Conservation (phyloP, 2,329 filamentous ascomycete genomes). For the Diaporthe capsici region DNA sequence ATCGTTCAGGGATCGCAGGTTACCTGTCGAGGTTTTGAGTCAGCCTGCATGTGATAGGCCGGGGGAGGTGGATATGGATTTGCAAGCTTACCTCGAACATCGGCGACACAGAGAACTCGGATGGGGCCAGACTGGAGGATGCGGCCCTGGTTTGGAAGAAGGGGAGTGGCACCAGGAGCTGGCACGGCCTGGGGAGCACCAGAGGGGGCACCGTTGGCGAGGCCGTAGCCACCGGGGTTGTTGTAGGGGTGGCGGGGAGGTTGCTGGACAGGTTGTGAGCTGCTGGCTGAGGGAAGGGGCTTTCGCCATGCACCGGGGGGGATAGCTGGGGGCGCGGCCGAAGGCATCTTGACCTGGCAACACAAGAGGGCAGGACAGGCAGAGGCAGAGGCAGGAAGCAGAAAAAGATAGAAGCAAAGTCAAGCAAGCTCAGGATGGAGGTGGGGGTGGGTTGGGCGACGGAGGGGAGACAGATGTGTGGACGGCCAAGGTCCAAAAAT, state of each 20-base stretch:
- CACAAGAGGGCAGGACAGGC: conserved; percentile 7
- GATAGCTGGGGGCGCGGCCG: conserved; percentile 34
- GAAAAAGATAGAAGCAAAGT: neutral
- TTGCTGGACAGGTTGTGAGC: conserved; percentile 43
- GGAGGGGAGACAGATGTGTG: conserved; percentile 17
- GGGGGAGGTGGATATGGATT: neutral
- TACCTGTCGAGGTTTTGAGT: conserved; percentile 72
- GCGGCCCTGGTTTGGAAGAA: conserved; percentile 77
- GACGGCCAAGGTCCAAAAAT: conserved; percentile 27
- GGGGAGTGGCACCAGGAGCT: conserved; percentile 72
- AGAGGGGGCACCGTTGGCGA: conserved; percentile 72
- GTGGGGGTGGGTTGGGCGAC: conserved; percentile 6
- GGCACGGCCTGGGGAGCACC: conserved; percentile 58
- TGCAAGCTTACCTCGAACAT: conserved; percentile 74
- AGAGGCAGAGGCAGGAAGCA: neutral
- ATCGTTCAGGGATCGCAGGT: conserved; percentile 94
- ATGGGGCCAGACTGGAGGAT: conserved; percentile 76
- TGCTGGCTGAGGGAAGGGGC: conserved; percentile 36
- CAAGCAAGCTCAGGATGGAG: conserved; percentile 11
- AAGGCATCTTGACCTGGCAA: conserved; percentile 35
- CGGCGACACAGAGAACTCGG: conserved; percentile 78
- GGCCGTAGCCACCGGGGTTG: conserved; percentile 67
- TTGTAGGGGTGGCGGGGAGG: conserved; percentile 56
- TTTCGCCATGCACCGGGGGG: conserved; percentile 41
- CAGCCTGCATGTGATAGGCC: conserved; percentile 29